Conservation (phyloP, 352 stramenopile species). For the Pythium guiyangense region DNA sequence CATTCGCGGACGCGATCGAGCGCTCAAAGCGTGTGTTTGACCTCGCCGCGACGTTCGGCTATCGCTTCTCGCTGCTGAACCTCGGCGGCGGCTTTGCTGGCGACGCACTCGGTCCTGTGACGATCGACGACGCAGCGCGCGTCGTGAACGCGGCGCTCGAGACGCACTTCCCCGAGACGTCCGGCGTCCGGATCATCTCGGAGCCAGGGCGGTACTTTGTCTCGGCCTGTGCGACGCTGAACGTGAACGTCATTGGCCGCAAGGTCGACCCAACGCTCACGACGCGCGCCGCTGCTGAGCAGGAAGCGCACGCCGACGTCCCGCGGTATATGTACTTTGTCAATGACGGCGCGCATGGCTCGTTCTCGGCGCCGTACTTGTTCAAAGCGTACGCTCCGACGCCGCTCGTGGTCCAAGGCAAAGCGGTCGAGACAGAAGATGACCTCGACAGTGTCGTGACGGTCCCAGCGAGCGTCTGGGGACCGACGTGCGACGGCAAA, state of each 20-base stretch:
- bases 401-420: constrained; percentile 7
- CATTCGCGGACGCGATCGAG: constrained; percentile 75
- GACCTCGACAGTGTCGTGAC: background rate
- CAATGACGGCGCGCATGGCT: constrained; percentile 43
- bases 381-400: constrained; percentile 27
- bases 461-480: constrained; percentile 38
- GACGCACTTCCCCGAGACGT: constrained; percentile 34
- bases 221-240: constrained; percentile 58
- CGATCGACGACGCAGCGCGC: constrained; percentile 31
- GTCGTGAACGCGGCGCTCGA: constrained; percentile 39
- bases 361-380: constrained; percentile 36
- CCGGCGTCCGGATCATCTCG: constrained; percentile 75
- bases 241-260: constrained; percentile 66
- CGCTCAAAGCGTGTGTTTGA: constrained; percentile 62
- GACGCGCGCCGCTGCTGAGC: constrained; percentile 3
- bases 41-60: constrained; percentile 48
- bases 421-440: constrained; percentile 1
- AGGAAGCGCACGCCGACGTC: constrained; percentile 15
- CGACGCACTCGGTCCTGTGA: constrained; percentile 36
- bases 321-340: constrained; percentile 53
- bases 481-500: constrained; percentile 47
- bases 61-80: constrained; percentile 74
- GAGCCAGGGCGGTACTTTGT: constrained; percentile 90
- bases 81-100: constrained; percentile 86
- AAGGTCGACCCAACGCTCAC: constrained; percentile 32